phyloP scores from a whole-genome alignment of 2,329 filamentous ascomycete genomes.

The Colletotrichum costaricense region DNA sequence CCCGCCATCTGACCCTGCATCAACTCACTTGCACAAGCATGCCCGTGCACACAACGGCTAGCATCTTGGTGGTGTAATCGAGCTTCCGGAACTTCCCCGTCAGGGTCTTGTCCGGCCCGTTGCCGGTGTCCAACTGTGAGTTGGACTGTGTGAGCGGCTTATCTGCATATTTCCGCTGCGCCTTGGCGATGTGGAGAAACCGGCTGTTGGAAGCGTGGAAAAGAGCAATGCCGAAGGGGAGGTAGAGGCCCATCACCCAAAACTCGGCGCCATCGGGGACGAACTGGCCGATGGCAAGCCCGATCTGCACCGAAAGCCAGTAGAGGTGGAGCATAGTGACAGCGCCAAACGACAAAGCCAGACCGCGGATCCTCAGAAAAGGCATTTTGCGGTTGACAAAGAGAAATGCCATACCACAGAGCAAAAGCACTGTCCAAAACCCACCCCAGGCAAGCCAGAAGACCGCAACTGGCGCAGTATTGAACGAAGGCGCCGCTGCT shows the following conservation, averaged over 20 bases:
- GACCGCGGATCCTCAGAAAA: slow-evolving; percentile 50
- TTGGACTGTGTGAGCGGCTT: slow-evolving; percentile 34
- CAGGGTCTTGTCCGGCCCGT: slow-evolving; percentile 41
- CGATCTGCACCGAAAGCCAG: slow-evolving; percentile 53
- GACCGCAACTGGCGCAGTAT: slow-evolving; percentile 51
- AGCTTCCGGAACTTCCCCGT: slow-evolving; percentile 51
- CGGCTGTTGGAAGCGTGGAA: slow-evolving; percentile 74
- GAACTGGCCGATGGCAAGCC: slow-evolving; percentile 51
- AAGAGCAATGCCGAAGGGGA: slow-evolving; percentile 73
- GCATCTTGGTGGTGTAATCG: slow-evolving; percentile 60
- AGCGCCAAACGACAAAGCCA: slow-evolving; percentile 42
- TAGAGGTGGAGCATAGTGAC: slow-evolving; percentile 55
- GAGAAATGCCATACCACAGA: slow-evolving; percentile 54
- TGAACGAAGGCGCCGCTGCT: slow-evolving; percentile 17
- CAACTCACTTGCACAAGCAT: slow-evolving; percentile 66
- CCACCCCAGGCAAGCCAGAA: slow-evolving; percentile 52
- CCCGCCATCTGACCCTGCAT: slow-evolving; percentile 1
- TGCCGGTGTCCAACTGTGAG: slow-evolving; percentile 31
- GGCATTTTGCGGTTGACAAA: slow-evolving; percentile 52
- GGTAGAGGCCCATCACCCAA: slow-evolving; percentile 75
- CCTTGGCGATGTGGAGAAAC: slow-evolving; percentile 67
- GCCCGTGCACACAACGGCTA: slow-evolving; percentile 62
- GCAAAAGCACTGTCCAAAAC: slow-evolving; percentile 52
- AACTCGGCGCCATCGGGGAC: slow-evolving; percentile 66
- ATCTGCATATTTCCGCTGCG: slow-evolving; percentile 52